Evolutionary conservation across 768 basidiomycete genomes (phyloP).

Genomic region (Clavaria fumosa): DNA sequence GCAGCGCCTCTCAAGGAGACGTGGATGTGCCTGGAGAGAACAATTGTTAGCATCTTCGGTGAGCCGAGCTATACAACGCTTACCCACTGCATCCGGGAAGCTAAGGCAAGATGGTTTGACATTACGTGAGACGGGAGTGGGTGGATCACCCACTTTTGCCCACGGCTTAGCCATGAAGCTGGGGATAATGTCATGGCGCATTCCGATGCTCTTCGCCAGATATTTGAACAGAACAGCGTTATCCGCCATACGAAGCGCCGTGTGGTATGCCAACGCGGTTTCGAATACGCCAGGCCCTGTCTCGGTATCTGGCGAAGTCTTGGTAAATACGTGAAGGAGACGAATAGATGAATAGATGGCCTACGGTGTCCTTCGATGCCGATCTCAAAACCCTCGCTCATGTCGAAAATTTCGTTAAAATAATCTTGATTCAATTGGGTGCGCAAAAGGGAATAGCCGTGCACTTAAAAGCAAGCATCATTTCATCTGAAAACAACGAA

Average conservation of each 20-base stretch:
- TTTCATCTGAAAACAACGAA: neutral
- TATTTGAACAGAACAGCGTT: constrained; percentile 90
- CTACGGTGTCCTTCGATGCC: constrained; percentile 78
- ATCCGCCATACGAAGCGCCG: constrained; percentile 71
- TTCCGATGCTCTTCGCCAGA: constrained; percentile 80
- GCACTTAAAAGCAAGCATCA: constrained; percentile 41
- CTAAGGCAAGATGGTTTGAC: constrained; percentile 23
- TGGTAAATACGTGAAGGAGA: neutral
- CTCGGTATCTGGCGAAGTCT: constrained; percentile 54
- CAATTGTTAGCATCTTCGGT: constrained; percentile 2
- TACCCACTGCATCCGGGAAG: constrained; percentile 94
- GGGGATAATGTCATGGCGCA: constrained; percentile 76
- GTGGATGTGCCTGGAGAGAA: constrained; percentile 60
- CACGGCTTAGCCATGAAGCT: constrained; percentile 99
- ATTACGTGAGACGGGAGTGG: neutral
- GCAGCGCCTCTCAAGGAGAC: constrained; percentile 60
- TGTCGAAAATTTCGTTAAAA: constrained; percentile 80
- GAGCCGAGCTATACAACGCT: constrained; percentile 7
- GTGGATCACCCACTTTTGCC: constrained; percentile 53
- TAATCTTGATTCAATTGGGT: constrained; percentile 83
- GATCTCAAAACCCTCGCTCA: constrained; percentile 54
- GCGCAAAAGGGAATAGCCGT: constrained; percentile 88
- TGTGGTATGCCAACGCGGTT: constrained; percentile 76
- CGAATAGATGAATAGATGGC: constrained; percentile 11
- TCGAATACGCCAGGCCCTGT: constrained; percentile 84